Conservation (phyloP, 129 eudicot species). For the Arctium minus region DNA sequence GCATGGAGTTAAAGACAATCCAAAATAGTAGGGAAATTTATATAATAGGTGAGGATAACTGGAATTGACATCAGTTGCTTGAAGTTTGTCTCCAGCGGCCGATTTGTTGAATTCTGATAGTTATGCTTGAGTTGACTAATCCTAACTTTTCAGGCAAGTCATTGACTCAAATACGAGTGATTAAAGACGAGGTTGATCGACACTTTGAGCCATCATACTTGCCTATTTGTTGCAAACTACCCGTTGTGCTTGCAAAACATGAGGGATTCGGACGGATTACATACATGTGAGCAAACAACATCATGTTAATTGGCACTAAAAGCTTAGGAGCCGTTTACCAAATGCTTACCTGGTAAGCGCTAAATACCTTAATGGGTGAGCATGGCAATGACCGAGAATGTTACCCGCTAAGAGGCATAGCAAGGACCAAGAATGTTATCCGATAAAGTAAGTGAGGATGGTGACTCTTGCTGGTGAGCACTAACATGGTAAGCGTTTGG, state of each 20-base stretch:
- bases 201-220: background rate
- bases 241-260: background rate
- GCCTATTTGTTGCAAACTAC: background rate
- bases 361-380: too few relatives aligned
- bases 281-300: background rate
- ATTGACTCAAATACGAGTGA: background rate
- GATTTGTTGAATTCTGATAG: background rate
- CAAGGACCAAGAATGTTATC: too few relatives aligned
- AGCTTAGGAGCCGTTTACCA: too few relatives aligned
- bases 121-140: conserved; percentile 2
- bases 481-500: too few relatives aligned
- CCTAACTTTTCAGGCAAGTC: conserved; percentile 6
- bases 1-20: conserved; percentile 1
- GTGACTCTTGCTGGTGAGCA: too few relatives aligned
- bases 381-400: too few relatives aligned
- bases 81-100: background rate
- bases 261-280: background rate
- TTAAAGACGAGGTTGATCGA: background rate
- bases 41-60: background rate
- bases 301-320: background rate
- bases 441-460: too few relatives aligned
- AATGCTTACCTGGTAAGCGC: too few relatives aligned
- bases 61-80: background rate
- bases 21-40: too few relatives aligned
- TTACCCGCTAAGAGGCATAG: too few relatives aligned